These are phyloP conservation scores for Camellia oleifera DNA, from an alignment of 179 eudicot genomes.

Conservation along the genomic window DNA sequence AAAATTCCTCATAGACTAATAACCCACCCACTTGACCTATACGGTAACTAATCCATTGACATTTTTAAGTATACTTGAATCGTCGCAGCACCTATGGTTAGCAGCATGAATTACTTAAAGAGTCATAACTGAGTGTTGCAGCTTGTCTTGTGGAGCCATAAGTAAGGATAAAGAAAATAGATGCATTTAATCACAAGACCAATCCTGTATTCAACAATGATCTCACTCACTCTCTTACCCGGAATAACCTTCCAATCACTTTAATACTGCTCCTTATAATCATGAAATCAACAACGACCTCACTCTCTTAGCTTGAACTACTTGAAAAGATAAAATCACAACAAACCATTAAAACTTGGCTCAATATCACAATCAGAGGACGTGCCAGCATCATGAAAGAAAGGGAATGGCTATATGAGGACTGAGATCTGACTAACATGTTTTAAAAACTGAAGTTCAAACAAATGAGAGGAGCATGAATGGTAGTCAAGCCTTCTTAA, in stretches of 20 bases:
- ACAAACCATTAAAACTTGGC: neutral
- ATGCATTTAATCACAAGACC: slow-evolving; percentile 1
- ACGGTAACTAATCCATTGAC: neutral
- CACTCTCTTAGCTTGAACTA: neutral
- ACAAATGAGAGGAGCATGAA: neutral
- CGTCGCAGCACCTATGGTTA: neutral
- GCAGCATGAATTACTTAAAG: neutral
- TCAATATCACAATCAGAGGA: neutral
- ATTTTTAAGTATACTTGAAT: neutral
- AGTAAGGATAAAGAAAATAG: neutral
- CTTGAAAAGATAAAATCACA: neutral
- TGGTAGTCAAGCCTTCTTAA: neutral
- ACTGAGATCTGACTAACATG: neutral
- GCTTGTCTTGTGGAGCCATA: neutral
- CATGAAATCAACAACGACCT: neutral
- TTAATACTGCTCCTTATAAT: neutral
- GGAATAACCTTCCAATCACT: neutral
- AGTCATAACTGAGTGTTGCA: neutral
- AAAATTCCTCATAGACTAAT: neutral
- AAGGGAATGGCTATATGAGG: neutral
- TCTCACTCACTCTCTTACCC: neutral
- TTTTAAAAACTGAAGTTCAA: neutral
- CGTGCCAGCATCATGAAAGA: neutral
- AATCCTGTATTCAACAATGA: neutral
- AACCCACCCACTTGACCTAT: neutral